Conservation (phyloP, 1,284 basidiomycete genomes). For the Trichosporon sp. region DNA sequence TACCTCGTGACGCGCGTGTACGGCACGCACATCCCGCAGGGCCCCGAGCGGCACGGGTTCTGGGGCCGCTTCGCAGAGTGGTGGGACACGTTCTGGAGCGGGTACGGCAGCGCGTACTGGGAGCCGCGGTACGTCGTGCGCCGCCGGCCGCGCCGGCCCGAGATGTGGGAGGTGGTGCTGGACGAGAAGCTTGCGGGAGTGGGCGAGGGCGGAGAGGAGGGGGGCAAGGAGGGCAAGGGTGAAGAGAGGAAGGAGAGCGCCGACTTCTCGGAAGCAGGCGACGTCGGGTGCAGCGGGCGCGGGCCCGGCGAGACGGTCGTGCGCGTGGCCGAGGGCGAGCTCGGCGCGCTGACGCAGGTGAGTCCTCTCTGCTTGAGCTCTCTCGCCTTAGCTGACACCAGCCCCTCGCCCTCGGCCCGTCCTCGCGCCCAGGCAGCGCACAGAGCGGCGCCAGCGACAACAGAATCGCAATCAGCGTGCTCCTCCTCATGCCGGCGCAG, state of each 20-base stretch:
- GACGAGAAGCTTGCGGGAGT: neutral
- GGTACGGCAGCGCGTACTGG: neutral
- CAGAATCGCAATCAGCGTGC: conserved; percentile 10
- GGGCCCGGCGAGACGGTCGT: neutral
- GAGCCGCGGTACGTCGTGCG: neutral
- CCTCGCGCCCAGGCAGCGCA: neutral
- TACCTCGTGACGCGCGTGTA: conserved; percentile 7
- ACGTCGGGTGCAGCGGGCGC: no score
- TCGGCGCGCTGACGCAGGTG: conserved; percentile 10
- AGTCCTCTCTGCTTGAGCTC: neutral
- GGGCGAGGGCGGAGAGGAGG: neutral
- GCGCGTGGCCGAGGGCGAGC: neutral
- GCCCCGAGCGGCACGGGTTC: conserved; percentile 14
- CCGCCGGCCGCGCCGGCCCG: neutral
- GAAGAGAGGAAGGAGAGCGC: neutral
- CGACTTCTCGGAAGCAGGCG: no score
- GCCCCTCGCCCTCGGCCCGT: conserved; percentile 7
- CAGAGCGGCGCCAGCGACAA: neutral
- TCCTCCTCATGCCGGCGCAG: conserved; percentile 13
- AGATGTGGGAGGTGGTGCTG: conserved; percentile 14
- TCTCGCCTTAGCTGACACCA: neutral
- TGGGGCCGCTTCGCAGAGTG: conserved; percentile 24
- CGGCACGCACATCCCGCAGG: neutral
- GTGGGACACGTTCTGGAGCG: conserved; percentile 18
- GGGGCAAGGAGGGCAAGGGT: neutral